These are phyloP conservation scores for Noccaea caerulescens DNA, from an alignment of 345 rosid genomes.

Conservation along the genomic window DNA sequence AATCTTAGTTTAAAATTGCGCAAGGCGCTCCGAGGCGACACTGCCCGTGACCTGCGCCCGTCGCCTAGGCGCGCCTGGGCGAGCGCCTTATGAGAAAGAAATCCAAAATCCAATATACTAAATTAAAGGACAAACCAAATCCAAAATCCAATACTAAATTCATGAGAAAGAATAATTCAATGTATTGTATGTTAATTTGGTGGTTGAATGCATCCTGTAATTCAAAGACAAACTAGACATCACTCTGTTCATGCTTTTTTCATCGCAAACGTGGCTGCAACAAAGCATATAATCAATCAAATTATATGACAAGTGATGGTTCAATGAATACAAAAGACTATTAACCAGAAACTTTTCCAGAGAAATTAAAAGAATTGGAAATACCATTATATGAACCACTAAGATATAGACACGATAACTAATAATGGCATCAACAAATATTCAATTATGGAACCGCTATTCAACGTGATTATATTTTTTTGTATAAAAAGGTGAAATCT, in stretches of 20 bases:
- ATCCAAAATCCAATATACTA: too few relatives aligned
- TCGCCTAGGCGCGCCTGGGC: too few relatives aligned
- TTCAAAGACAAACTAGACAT: neutral
- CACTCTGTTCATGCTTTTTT: neutral
- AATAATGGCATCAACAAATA: neutral
- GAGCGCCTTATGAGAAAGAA: too few relatives aligned
- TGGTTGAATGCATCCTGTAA: neutral
- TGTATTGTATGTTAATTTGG: neutral
- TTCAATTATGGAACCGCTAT: neutral
- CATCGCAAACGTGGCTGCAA: neutral
- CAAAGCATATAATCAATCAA: neutral
- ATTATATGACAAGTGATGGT: neutral
- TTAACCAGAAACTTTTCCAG: too few relatives aligned
- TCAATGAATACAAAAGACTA: neutral
- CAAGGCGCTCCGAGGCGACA: too few relatives aligned
- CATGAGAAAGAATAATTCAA: too few relatives aligned
- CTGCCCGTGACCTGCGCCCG: too few relatives aligned
- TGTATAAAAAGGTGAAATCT: constrained; percentile 7
- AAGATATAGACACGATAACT: neutral
- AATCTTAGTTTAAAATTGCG: too few relatives aligned
- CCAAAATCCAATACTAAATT: too few relatives aligned
- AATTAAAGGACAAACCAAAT: too few relatives aligned
- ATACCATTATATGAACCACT: neutral
- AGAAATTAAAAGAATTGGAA: neutral
- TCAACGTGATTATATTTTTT: neutral